Conservation (phyloP, 768 basidiomycete species). For the Suillus paluster region DNA sequence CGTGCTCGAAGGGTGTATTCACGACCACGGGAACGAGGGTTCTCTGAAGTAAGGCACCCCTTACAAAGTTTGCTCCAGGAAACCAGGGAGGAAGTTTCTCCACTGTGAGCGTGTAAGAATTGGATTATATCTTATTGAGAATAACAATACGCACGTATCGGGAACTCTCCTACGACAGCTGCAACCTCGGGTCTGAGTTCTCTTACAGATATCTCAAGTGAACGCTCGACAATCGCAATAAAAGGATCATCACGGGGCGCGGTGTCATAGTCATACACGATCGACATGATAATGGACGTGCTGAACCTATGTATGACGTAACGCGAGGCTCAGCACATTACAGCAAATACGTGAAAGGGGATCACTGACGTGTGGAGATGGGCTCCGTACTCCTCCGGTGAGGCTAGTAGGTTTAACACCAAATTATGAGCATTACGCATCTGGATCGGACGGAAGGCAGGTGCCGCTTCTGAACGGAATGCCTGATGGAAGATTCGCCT, state of each 20-base stretch:
- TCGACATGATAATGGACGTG: conserved; percentile 25
- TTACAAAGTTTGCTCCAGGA: conserved; percentile 25
- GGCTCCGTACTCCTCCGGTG: conserved; percentile 24
- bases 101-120: conserved; percentile 13
- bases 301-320: conserved; percentile 17
- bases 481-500: conserved; percentile 41
- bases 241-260: conserved; percentile 24
- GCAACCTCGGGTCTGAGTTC: conserved; percentile 22
- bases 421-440: conserved; percentile 35
- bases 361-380: conserved; percentile 29
- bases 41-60: conserved; percentile 16
- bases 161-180: conserved; percentile 20
- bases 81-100: conserved; percentile 26
- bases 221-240: conserved; percentile 19
- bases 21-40: conserved; percentile 15
- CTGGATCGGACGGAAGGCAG: conserved; percentile 38
- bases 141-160: conserved; percentile 19
- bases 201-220: conserved; percentile 11
- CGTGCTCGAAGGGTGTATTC: conserved; percentile 27
- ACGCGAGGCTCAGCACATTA: not conserved
- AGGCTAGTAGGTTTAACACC: conserved; percentile 27
- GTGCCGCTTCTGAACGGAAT: conserved; percentile 33
- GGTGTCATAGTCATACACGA: conserved; percentile 29
- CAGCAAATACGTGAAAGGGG: not conserved
- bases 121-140: not conserved